Conservation (phyloP, 768 basidiomycete species). For the Hirschioporus abietinus region DNA sequence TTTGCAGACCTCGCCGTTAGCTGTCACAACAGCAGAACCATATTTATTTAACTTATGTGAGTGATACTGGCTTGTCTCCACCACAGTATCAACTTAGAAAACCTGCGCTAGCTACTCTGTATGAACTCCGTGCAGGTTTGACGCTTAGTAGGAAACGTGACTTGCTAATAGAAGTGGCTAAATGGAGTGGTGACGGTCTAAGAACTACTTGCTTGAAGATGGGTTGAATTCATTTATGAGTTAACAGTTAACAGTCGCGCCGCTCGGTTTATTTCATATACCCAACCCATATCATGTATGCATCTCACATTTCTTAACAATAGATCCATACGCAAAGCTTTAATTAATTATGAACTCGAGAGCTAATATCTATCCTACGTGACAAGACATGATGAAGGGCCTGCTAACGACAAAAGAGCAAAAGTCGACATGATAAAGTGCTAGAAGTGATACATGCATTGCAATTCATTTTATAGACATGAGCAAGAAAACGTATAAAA, state of each 20-base stretch:
- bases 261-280: background rate
- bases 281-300: background rate
- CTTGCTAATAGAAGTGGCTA: slow-evolving; percentile 68
- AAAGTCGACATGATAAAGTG: background rate
- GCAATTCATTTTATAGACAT: background rate
- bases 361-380: background rate
- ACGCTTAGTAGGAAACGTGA: slow-evolving; percentile 74
- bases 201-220: slow-evolving; percentile 74
- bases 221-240: slow-evolving; percentile 14
- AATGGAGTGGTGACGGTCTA: slow-evolving; percentile 84
- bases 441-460: slow-evolving; percentile 1
- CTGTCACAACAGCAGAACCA: slow-evolving; percentile 72
- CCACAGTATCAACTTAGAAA: background rate
- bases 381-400: background rate
- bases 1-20: slow-evolving; percentile 58
- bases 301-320: no score
- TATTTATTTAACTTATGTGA: slow-evolving; percentile 81
- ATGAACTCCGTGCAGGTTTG: slow-evolving; percentile 70
- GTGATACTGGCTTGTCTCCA: slow-evolving; percentile 18
- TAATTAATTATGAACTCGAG: background rate
- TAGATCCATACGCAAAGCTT: background rate
- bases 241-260: background rate
- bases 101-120: slow-evolving; percentile 58
- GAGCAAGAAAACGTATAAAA: background rate
- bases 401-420: background rate